Conservation (phyloP, 176 grass and related monocot genomes). For the Carex parvula region DNA sequence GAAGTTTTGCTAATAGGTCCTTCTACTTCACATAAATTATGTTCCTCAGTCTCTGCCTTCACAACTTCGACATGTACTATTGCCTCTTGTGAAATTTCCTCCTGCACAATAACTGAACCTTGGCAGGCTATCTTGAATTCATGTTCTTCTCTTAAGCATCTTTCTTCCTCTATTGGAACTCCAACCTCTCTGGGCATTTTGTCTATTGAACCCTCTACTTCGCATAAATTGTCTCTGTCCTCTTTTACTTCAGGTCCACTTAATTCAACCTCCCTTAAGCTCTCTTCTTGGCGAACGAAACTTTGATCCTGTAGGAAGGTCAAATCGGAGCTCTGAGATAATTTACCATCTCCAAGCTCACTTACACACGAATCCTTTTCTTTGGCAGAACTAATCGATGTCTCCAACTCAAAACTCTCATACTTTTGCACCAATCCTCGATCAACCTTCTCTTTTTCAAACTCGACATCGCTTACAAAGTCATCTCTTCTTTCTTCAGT, state of each 20-base stretch:
- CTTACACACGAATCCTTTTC: slow-evolving; percentile 9
- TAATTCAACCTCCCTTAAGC: slow-evolving; percentile 27
- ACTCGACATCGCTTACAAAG: slow-evolving; percentile 1
- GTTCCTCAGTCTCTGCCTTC: not conserved
- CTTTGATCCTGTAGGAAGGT: not conserved
- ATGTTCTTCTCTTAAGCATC: not conserved
- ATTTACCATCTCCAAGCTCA: not conserved
- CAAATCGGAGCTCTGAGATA: slow-evolving; percentile 5
- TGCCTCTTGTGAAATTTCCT: slow-evolving; percentile 24
- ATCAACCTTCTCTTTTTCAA: slow-evolving; percentile 20
- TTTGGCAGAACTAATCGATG: not conserved
- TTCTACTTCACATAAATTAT: slow-evolving; percentile 24
- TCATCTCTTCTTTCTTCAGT: slow-evolving; percentile 17
- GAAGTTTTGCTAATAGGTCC: slow-evolving; percentile 12
- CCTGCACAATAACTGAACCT: slow-evolving; percentile 19
- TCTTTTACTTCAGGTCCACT: not conserved
- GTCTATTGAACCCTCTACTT: slow-evolving; percentile 23
- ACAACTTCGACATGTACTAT: not conserved
- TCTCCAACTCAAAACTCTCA: not conserved
- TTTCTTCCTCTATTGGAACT: not conserved
- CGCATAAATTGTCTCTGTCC: not conserved
- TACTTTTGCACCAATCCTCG: slow-evolving; percentile 4
- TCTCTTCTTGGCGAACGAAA: slow-evolving; percentile 16
- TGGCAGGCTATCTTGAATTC: not conserved
- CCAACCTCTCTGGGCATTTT: not conserved